Evolutionary conservation across 805 yeast genomes (phyloP).

Genomic region (Kodamaea laetipori): DNA sequence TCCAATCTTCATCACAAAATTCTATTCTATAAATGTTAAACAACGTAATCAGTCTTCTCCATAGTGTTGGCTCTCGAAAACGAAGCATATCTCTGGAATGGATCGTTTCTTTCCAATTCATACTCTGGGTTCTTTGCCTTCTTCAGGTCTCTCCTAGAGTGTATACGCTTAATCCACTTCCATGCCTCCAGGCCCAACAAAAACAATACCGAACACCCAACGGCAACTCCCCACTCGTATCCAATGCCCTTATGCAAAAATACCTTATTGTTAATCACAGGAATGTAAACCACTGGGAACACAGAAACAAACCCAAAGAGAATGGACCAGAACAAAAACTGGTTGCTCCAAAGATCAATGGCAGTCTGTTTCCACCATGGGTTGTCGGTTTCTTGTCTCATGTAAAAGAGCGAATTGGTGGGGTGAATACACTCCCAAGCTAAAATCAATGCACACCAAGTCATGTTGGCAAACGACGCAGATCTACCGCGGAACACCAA

Average conservation of each 20-base stretch:
- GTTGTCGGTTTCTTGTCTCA: constrained; percentile 62
- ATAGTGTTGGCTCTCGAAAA: constrained; percentile 57
- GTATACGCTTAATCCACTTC: constrained; percentile 65
- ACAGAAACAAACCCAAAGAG: constrained; percentile 67
- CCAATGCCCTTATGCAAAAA: constrained; percentile 72
- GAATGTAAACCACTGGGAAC: constrained; percentile 83
- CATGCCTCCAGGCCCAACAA: constrained; percentile 64
- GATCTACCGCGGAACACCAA: constrained; percentile 76
- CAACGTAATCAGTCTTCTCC: constrained; percentile 18
- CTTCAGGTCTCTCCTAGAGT: constrained; percentile 39
- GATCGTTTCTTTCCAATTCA: constrained; percentile 62
- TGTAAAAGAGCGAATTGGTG: constrained; percentile 66
- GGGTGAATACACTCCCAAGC: constrained; percentile 86
- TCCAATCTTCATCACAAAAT: too few relatives aligned
- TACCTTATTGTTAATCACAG: constrained; percentile 78
- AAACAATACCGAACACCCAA: constrained; percentile 60
- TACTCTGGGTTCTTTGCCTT: constrained; percentile 56
- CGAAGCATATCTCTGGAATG: constrained; percentile 63
- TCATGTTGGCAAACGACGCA: constrained; percentile 75
- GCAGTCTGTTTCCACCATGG: constrained; percentile 61
- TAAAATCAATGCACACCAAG: constrained; percentile 79
- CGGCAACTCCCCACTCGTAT: constrained; percentile 79
- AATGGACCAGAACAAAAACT: constrained; percentile 81
- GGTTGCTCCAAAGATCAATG: constrained; percentile 69
- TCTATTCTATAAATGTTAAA: constrained; percentile 6